Evolutionary conservation across 1,139 yeast species (phyloP), one percentile per base, ranked within the genome.

Genomic region (Diutina sp.): DNA sequence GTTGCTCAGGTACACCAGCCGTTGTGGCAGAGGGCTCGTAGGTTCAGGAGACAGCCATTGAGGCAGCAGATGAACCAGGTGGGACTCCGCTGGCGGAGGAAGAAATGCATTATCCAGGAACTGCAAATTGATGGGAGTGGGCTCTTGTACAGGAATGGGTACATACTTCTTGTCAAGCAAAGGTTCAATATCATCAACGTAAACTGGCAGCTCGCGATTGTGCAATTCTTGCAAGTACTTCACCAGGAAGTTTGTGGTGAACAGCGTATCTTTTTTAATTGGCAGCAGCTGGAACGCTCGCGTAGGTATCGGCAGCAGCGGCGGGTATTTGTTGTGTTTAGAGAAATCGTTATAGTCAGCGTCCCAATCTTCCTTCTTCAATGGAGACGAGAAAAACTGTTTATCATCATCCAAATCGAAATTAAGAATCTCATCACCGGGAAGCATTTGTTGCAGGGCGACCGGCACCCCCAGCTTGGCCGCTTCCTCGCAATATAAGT

Each of bases 401-500:
- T 50, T 50, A 4, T 50, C 53, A 11, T 50, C 53, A 16, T 50
- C 66, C 47, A 68, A 63, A 41, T 67, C 69, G 35, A 61, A 58
- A 6, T 63, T 60, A 3, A 61, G 64, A 21, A 47, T 30, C 12
- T 28, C 51, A 29, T 47, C 51, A 5, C 51, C 51, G 21, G 21
- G 16, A 12, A 47, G 38, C 11, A 47, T 21, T 55, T 60, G 64
- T n/a, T 58, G 60, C 2, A 63, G 53, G 55, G 63, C 67, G 56
- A 62, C 65, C 6, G 66, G 55, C 55, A 65, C 68, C 45, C 69
- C 65, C 6, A 58, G 56, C 29, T 79, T 68, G 0, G 82, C 76
- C 29, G 82, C 65, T 38, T 77, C 82, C 56, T 79, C 73, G 60
- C 74, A 79, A 64, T 83, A 87, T 5, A 41, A n/a, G 35, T 25